A percentile compares a stretch with the other conserved stretches of the same genome.
Conservation (phyloP, 2,329 filamentous ascomycete species). For the Aspergillus sp. region DNA sequence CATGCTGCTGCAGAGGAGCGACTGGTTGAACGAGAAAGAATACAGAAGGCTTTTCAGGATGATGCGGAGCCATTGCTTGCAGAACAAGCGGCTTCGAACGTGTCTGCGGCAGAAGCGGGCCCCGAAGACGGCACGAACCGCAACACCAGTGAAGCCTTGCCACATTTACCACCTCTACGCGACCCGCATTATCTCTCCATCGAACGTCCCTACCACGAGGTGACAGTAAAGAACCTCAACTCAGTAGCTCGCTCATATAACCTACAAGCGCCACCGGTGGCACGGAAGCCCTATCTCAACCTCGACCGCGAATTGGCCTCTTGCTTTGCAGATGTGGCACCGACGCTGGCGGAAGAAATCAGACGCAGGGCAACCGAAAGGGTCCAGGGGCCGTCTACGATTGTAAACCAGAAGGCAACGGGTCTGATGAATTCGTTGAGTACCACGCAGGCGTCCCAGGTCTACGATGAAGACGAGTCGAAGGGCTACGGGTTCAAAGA, state of each 20-base stretch:
- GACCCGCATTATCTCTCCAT: constrained; percentile 66
- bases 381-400: constrained; percentile 31
- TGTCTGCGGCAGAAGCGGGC: neutral
- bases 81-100: neutral
- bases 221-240: constrained; percentile 73
- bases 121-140: neutral
- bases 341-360: constrained; percentile 63
- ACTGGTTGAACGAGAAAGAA: constrained; percentile 16
- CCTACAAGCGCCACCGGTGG: constrained; percentile 82
- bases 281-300: constrained; percentile 85
- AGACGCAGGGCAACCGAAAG: constrained; percentile 53
- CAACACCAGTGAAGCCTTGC: constrained; percentile 16
- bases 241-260: constrained; percentile 79
- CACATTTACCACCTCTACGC: constrained; percentile 58
- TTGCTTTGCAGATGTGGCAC: constrained; percentile 82
- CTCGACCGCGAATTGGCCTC: constrained; percentile 71
- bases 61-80: constrained; percentile 1
- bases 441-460: constrained; percentile 41
- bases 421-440: constrained; percentile 56
- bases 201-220: constrained; percentile 65
- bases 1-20: constrained; percentile 66
- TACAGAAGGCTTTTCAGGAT: constrained; percentile 18
- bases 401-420: constrained; percentile 23
- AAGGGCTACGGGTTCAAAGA: constrained; percentile 75
- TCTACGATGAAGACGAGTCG: constrained; percentile 66